Base-by-base conservation (phyloP, 371 early-diverging fungal genomes). In the Zancudomyces culisetae region DNA sequence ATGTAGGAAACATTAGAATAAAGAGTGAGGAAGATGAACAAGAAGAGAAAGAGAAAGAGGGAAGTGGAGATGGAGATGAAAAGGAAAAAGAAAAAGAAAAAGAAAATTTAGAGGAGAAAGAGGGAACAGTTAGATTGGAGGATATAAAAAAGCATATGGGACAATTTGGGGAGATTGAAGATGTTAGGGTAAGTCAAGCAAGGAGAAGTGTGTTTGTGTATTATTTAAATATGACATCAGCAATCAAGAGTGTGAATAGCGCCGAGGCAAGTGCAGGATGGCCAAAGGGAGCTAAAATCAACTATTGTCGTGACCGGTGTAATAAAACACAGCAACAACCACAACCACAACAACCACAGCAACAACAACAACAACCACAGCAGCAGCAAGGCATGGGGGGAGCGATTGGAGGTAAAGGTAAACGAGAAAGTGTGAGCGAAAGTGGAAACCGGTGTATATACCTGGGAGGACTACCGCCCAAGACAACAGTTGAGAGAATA, bases 131-230 rank as follows among this genome's bases (percentile, higher is more conserved):
- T 13, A 29, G 29, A 8, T n/a, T 19, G 50, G 6, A 6, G 19
- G 50, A 49, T 4, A 13, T 52, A 27, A 47, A 24, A 21, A 28
- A 45, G 15, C 2, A 41, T 6, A 45, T 52, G 53, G 22, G 39
- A 4, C 28, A 52, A 19, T 52, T 12, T 52, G 53, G 53, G 3
- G 47, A 43, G 19, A 30, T 52, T 41, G 53, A 52, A 30, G 27
- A 45, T 29, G 42, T 52, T 23, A 2, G 53, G 30, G 22, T 41
- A 20, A 46, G 28, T 21, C 22, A 26, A 19, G 41, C 22, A 13
- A 52, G 41, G 41, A 19, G 6, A n/a, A 41, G 53, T 52, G 40
- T 46, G 19, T 52, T 52, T 52, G 53, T 52, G 30, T 46, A 42
- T 52, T 52, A 40, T 43, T 10, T 52, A 10, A 27, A 2, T 12